Evolutionary conservation across 768 basidiomycete genomes (phyloP).

Genomic region (Lactifluus subvellereus): DNA sequence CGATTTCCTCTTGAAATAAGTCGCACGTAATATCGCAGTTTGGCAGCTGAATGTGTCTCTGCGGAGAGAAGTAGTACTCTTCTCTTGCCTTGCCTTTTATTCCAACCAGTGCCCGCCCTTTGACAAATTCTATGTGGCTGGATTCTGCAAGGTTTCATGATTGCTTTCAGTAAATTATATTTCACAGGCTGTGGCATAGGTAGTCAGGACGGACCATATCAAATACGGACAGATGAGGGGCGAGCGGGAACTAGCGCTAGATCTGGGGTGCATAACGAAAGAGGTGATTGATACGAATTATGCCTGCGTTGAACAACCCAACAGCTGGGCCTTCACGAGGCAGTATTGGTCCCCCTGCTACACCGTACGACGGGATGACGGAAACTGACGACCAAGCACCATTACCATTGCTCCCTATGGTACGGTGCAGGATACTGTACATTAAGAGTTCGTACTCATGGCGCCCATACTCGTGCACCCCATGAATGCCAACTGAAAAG

Average conservation of each 20-base stretch:
- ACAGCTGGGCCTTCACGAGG: not conserved
- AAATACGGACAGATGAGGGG: not conserved
- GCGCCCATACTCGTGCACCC: not conserved
- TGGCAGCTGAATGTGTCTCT: not conserved
- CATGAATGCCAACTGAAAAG: not conserved
- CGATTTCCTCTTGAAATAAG: not conserved
- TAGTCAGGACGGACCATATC: not conserved
- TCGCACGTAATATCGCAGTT: not conserved
- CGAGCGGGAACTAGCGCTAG: not conserved
- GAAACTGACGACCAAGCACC: not conserved
- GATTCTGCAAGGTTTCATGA: not conserved
- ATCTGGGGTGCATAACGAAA: not conserved
- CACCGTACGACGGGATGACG: not conserved
- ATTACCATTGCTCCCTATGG: not conserved
- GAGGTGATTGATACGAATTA: not conserved
- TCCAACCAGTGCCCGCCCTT: not conserved
- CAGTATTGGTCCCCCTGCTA: not conserved
- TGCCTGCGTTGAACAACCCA: not conserved
- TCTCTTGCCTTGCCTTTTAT: not conserved
- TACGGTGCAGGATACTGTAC: not conserved
- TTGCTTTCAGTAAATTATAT: not conserved
- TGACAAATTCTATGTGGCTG: not conserved
- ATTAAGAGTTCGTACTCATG: not conserved
- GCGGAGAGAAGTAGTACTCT: not conserved
- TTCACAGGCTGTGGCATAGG: too few species aligned